These are phyloP conservation scores for Agarophyton chilense DNA, from an alignment of 23 red algal species.

Conservation along the genomic window DNA sequence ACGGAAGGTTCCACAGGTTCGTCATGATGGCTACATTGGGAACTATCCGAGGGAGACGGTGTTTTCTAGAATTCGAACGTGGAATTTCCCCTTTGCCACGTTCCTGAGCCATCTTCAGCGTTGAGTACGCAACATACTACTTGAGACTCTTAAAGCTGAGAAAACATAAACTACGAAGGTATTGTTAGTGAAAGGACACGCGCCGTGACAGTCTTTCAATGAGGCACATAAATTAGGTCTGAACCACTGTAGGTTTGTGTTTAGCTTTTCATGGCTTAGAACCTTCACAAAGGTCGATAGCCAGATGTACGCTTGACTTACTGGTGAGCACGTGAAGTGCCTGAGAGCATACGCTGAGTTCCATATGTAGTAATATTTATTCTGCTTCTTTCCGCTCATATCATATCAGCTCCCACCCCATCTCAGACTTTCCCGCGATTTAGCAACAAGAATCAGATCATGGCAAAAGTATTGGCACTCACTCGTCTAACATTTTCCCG, in stretches of 20 bases:
- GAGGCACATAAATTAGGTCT: constrained; percentile 10
- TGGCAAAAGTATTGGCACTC: neutral
- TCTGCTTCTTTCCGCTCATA: neutral
- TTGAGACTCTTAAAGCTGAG: too few relatives aligned
- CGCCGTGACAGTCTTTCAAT: neutral
- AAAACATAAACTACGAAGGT: too few relatives aligned
- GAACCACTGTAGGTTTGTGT: neutral
- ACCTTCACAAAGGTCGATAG: neutral
- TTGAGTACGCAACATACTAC: too few relatives aligned
- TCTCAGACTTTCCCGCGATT: neutral
- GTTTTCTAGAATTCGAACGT: too few relatives aligned
- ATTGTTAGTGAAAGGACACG: too few relatives aligned
- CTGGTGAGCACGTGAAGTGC: neutral
- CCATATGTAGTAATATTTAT: neutral
- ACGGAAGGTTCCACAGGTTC: too few relatives aligned
- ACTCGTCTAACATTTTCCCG: neutral
- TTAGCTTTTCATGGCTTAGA: neutral
- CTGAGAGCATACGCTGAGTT: neutral
- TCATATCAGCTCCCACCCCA: neutral
- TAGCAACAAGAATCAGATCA: neutral
- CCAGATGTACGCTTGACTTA: too few relatives aligned
- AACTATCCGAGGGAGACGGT: too few relatives aligned
- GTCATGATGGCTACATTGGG: too few relatives aligned
- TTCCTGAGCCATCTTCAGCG: too few relatives aligned
- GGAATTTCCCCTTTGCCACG: too few relatives aligned